A percentile compares a stretch with the other conserved stretches of the same genome.
Conservation (phyloP, 345 rosid genomes). For the Eucalyptus sp. region DNA sequence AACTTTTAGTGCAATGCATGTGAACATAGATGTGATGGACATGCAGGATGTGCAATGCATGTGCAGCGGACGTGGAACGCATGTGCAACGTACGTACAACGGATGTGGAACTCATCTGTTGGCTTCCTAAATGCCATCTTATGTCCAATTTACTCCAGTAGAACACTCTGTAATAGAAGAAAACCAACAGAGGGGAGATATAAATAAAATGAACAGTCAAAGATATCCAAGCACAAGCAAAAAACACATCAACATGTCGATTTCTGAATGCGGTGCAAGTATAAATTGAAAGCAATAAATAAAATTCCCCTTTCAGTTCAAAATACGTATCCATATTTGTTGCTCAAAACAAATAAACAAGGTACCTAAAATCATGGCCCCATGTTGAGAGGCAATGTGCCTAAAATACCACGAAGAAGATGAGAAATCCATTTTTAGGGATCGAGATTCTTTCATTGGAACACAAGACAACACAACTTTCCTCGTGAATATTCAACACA, state of each 20-base stretch:
- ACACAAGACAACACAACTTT: too few relatives aligned
- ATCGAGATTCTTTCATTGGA: too few relatives aligned
- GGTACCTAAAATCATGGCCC: constrained; percentile 98
- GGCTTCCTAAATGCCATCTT: too few relatives aligned
- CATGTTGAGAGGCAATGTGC: constrained; percentile 94
- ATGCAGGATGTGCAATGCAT: too few relatives aligned
- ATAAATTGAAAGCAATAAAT: neutral
- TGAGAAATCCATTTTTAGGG: too few relatives aligned
- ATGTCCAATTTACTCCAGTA: neutral
- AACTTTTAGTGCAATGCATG: too few relatives aligned
- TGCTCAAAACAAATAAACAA: neutral
- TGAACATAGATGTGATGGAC: too few relatives aligned
- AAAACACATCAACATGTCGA: neutral
- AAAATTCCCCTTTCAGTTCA: neutral
- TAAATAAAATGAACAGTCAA: neutral
- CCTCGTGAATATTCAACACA: too few relatives aligned
- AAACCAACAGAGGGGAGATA: neutral
- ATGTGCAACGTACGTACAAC: too few relatives aligned
- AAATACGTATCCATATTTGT: neutral
- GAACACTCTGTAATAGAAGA: neutral
- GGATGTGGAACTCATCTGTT: too few relatives aligned
- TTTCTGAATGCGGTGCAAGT: neutral
- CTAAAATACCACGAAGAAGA: constrained; percentile 8
- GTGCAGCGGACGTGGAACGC: too few relatives aligned
- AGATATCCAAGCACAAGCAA: neutral